Conservation (phyloP, 2,329 filamentous ascomycete species). For the Mycosphaerella sp. region DNA sequence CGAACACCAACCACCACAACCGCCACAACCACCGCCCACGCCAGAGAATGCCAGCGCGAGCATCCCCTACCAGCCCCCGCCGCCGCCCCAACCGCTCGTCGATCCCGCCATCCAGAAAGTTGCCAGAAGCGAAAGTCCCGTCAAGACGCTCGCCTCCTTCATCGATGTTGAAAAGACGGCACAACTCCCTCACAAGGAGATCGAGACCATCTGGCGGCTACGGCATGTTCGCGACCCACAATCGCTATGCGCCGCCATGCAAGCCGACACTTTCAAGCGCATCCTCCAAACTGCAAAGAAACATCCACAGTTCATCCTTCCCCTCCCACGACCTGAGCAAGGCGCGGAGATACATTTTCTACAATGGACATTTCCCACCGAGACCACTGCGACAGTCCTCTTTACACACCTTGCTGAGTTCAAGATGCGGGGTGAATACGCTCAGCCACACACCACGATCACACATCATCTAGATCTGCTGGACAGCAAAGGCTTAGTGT, state of each 20-base stretch:
- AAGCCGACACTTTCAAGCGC: conserved; percentile 62
- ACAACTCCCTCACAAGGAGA: conserved; percentile 68
- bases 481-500: conserved; percentile 66
- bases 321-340: conserved; percentile 60
- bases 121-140: conserved; percentile 40
- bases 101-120: conserved; percentile 27
- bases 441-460: conserved; percentile 85
- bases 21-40: conserved; percentile 22
- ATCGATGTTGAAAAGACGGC: conserved; percentile 75
- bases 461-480: conserved; percentile 84
- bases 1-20: conserved; percentile 23
- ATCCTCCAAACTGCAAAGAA: conserved; percentile 66
- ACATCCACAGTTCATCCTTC: conserved; percentile 86
- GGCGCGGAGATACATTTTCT: conserved; percentile 93
- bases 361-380: conserved; percentile 86
- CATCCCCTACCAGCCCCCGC: conserved; percentile 33
- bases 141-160: conserved; percentile 61
- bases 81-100: conserved; percentile 34
- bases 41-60: conserved; percentile 22
- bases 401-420: conserved; percentile 94
- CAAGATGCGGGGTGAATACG: conserved; percentile 83
- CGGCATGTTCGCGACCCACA: conserved; percentile 67
- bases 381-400: conserved; percentile 56
- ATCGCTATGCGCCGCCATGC: conserved; percentile 79
- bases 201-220: conserved; percentile 84